These are phyloP conservation scores for Penicillium samsonianum DNA, from an alignment of 495 filamentous ascomycete genomes.

Conservation along the genomic window DNA sequence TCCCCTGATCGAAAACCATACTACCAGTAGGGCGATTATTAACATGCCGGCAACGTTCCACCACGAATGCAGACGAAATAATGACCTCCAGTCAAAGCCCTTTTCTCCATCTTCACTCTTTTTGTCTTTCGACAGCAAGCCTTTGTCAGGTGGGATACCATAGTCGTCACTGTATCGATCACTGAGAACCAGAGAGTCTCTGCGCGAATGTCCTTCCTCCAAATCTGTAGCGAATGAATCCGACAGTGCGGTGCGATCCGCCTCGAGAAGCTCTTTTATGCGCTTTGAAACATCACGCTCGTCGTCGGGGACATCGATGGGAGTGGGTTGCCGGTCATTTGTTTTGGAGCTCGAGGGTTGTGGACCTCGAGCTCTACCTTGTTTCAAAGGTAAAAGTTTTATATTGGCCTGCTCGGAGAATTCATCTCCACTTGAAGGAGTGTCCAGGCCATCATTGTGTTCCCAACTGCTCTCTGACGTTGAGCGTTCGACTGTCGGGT, in stretches of 20 bases:
- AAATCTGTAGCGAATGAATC: conserved; percentile 30
- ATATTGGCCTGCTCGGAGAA: conserved; percentile 20
- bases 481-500: background rate
- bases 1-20: conserved; percentile 26
- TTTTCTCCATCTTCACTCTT: background rate
- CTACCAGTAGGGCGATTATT: conserved; percentile 17
- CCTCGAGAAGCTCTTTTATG: conserved; percentile 23
- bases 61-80: conserved; percentile 19
- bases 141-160: conserved; percentile 21
- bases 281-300: conserved; percentile 20
- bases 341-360: conserved; percentile 8
- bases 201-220: conserved; percentile 21
- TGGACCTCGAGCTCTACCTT: background rate
- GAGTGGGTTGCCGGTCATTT: background rate
- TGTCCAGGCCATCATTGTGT: conserved; percentile 8
- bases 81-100: conserved; percentile 10
- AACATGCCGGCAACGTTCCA: conserved; percentile 24
- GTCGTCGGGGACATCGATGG: conserved; percentile 14
- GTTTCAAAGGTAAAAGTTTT: conserved; percentile 21
- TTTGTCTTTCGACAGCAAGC: background rate
- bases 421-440: conserved; percentile 19
- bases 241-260: conserved; percentile 13
- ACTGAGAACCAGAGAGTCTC: conserved; percentile 13
- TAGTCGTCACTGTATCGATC: conserved; percentile 31
- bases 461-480: background rate